Percentiles rank a stretch among this genome's conserved stretches.
These are phyloP conservation scores for Aspergillus diversus DNA, from an alignment of 495 filamentous ascomycete genomes.

Conservation along the genomic window DNA sequence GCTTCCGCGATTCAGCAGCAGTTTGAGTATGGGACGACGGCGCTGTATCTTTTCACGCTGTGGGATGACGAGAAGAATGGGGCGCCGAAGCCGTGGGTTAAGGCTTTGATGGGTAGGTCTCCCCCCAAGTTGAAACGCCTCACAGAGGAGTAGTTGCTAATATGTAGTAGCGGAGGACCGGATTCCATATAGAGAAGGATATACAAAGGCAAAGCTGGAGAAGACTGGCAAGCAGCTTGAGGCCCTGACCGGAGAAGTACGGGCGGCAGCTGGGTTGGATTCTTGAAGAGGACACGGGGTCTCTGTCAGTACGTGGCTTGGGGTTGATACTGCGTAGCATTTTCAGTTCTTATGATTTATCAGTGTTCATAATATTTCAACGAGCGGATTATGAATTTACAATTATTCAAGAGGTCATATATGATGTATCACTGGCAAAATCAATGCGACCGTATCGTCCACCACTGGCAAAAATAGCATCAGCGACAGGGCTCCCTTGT, in stretches of 20 bases:
- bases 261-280: background rate
- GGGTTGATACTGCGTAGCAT: background rate
- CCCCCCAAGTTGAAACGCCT: background rate
- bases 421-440: no score
- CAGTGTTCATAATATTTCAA: background rate
- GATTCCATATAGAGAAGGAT: slow-evolving; percentile 18
- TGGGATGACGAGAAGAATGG: slow-evolving; percentile 11
- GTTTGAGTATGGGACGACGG: slow-evolving; percentile 1
- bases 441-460: no score
- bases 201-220: background rate
- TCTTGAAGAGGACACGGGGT: background rate
- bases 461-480: no score
- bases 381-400: no score
- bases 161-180: slow-evolving; percentile 10
- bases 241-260: slow-evolving; percentile 11
- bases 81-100: slow-evolving; percentile 12
- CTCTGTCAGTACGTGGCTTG: background rate
- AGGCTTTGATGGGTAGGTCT: slow-evolving; percentile 4
- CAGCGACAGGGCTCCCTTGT: no score
- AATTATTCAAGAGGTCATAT: no score
- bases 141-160: background rate
- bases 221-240: background rate
- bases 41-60: slow-evolving; percentile 9
- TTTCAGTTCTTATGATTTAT: background rate
- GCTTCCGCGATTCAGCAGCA: background rate